phyloP scores from a whole-genome alignment of 2,329 filamentous ascomycete species.

The Colletotrichum sp. region DNA sequence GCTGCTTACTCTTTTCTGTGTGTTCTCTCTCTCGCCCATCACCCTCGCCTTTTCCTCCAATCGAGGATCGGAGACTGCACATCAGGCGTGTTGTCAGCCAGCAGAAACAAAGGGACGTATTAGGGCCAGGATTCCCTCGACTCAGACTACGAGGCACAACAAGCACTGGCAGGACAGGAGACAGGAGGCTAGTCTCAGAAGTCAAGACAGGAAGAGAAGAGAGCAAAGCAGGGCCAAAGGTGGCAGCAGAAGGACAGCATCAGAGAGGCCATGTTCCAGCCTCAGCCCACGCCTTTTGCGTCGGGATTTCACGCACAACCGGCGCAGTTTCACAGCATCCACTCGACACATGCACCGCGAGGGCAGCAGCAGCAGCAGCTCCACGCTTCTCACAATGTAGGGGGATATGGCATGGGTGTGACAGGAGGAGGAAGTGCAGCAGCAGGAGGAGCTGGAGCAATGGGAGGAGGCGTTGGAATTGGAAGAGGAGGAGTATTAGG shows the following conservation, averaged over 20 bases:
- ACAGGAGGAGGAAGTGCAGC: neutral
- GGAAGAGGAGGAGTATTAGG: neutral
- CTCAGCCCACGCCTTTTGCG: slow-evolving; percentile 54
- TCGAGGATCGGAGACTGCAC: neutral
- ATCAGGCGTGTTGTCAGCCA: neutral
- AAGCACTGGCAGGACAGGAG: neutral
- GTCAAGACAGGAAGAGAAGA: neutral
- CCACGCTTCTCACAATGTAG: neutral
- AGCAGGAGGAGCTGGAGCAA: neutral
- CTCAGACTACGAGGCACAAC: neutral
- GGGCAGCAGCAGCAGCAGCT: neutral
- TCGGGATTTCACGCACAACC: slow-evolving; percentile 40
- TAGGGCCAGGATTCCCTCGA: too few species aligned
- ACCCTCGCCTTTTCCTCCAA: neutral
- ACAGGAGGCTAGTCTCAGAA: neutral
- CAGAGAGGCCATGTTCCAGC: slow-evolving; percentile 55
- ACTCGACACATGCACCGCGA: neutral
- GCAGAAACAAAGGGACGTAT: neutral
- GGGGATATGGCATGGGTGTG: neutral
- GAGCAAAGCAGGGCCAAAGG: neutral
- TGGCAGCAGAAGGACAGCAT: neutral
- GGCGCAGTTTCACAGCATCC: neutral
- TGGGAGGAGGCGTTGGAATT: neutral
- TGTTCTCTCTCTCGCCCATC: neutral
- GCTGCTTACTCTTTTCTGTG: neutral